phyloP scores from a whole-genome alignment of 2,329 filamentous ascomycete genomes.

The Diplocarpon mali region DNA sequence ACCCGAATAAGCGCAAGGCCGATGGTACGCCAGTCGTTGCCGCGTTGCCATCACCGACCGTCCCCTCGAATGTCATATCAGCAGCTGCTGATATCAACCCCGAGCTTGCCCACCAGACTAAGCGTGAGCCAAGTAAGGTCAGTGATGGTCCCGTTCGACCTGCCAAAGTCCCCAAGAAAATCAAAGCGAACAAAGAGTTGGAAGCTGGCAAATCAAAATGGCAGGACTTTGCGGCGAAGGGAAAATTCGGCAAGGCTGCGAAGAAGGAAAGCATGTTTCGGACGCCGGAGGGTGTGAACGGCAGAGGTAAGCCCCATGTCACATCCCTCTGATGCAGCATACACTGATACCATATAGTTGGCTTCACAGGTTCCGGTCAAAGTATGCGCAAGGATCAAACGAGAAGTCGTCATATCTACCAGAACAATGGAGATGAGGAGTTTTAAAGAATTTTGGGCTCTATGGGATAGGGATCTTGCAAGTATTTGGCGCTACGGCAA shows the following conservation, averaged over 20 bases:
- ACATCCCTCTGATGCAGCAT: neutral
- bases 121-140: slow-evolving; percentile 52
- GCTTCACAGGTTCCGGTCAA: slow-evolving; percentile 91
- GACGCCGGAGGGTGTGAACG: slow-evolving; percentile 75
- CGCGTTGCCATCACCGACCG: slow-evolving; percentile 32
- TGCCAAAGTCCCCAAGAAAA: slow-evolving; percentile 70
- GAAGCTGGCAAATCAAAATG: slow-evolving; percentile 88
- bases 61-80: slow-evolving; percentile 28
- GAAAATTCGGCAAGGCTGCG: slow-evolving; percentile 50
- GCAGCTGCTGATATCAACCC: slow-evolving; percentile 46
- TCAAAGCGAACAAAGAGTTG: slow-evolving; percentile 81
- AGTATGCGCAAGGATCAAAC: slow-evolving; percentile 88
- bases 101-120: slow-evolving; percentile 50
- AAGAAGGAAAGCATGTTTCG: slow-evolving; percentile 98
- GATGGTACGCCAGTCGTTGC: slow-evolving; percentile 53
- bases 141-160: slow-evolving; percentile 47
- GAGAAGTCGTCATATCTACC: slow-evolving; percentile 74
- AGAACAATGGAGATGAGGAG: slow-evolving; percentile 63
- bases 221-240: slow-evolving; percentile 82
- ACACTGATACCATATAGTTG: slow-evolving; percentile 48
- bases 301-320: slow-evolving; percentile 54
- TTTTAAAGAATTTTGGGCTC: slow-evolving; percentile 1
- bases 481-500: slow-evolving; percentile 26
- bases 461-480: slow-evolving; percentile 16
- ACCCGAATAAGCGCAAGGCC: slow-evolving; percentile 71